phyloP scores from a whole-genome alignment of 257 asterid genomes.

The Fraxinus anomala region DNA sequence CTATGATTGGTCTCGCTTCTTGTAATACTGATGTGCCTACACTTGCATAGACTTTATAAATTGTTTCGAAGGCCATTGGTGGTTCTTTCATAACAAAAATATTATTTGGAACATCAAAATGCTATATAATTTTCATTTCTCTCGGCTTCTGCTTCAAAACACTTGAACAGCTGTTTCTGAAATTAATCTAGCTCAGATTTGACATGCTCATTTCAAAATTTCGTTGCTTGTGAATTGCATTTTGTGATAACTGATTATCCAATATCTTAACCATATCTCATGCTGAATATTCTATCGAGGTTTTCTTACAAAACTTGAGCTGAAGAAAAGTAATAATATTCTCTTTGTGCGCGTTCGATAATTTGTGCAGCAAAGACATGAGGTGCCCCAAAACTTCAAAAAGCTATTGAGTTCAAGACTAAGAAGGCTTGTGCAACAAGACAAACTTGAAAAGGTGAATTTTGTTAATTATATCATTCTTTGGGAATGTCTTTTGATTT shows the following conservation, averaged over 20 bases:
- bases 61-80: neutral
- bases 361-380: slow-evolving; percentile 68
- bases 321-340: neutral
- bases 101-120: neutral
- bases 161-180: neutral
- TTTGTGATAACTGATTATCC: neutral
- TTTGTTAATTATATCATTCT: neutral
- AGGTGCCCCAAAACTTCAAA: slow-evolving; percentile 79
- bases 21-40: neutral
- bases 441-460: slow-evolving; percentile 82
- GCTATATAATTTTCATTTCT: neutral
- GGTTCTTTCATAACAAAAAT: neutral
- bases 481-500: neutral
- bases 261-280: slow-evolving; percentile 4
- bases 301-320: neutral
- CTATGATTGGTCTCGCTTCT: neutral
- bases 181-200: neutral
- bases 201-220: neutral
- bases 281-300: slow-evolving; percentile 1
- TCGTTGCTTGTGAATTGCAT: neutral
- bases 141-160: neutral
- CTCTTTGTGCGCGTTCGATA: neutral
- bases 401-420: slow-evolving; percentile 69
- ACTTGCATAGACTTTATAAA: neutral
- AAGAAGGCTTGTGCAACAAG: slow-evolving; percentile 87